Base-by-base conservation (phyloP, 768 basidiomycete species). In the Sporobolomyces pararoseus region DNA sequence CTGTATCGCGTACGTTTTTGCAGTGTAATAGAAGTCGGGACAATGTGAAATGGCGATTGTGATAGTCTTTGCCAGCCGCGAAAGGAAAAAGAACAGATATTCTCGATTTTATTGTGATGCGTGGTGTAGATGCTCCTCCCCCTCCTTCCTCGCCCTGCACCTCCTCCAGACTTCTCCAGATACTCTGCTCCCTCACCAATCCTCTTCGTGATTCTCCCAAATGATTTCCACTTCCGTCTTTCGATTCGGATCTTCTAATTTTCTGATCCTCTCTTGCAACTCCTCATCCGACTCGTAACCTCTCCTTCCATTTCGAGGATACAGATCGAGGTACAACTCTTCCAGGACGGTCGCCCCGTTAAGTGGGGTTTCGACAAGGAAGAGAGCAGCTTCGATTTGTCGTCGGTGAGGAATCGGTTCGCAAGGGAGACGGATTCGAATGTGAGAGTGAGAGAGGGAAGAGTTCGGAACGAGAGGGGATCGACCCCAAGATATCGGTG, bases 391-490 rank as follows among this genome's bases (percentile, higher is more conserved):
- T 35, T 57, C 55, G 55, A 57, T 57, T 14, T 37, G 16, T 19
- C 35, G 3, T 3, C 35, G 55, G 3, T 57, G 13, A 34, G 23
- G 55, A 37, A 25, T 4, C 34, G 23, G 55, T 13, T 57, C 55
- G 35, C 23, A n/a, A 76, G 37, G 68, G 25, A 51, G 47, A 66
- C 35, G 49, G 47, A 57, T 25, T 50, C 52, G 55, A 13, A 57
- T n/a, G 23, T 57, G 23, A 6, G 9, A 10, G 7, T 54, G 7
- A 4, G 31, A 32, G 53, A 54, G 51, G 25, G 51, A n/a, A n/a
- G n/a, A 31, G 7, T 12, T 31, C 10, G 51, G 27, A 19, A 27
- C 25, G 4, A 53, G 31, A 37, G 53, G 14, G 31, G 6, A 23
- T 10, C 53, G 53, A 10, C 31, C 53, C 53, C 53, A 54, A 4